Evolutionary conservation across 2,329 filamentous ascomycete species (phyloP), one percentile per base, ranked within the genome.

Genomic region (Diaporthe aspalathi): DNA sequence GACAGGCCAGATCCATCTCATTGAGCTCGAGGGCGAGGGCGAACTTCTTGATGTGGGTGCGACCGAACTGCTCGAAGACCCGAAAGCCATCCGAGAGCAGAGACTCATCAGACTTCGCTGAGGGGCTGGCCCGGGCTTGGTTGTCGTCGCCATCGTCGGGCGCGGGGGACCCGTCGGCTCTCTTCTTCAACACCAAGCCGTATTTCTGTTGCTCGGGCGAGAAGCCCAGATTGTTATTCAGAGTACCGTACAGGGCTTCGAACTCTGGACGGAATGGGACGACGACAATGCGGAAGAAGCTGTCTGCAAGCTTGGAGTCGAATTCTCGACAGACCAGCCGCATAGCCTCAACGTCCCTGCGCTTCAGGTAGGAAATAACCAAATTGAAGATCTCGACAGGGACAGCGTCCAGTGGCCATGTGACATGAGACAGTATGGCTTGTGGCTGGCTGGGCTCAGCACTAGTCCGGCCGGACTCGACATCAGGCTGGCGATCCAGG

Each of bases 11-110:
- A 17, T 80, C 81, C 49, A 80, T 79, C 76, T 92, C 88, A 69
- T 88, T 86, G n/a, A 93, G 84, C 76, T 93, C 91, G 73, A 93
- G 89, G 29, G 89, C 90, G 77, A 94, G 87, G 6, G 90, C 91
- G 76, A 92, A 92, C 67, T 86, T 86, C 35, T 83, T 81, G 70
- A 93, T 91, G 68, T 89, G 85, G 38, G 82, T 81, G 17, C 47
- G 69, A 14, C 89, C 89, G 78, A 92, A 91, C 20, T 86, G 85
- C 74, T 88, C 80, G 74, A 92, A 91, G 40, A 92, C 86, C 72
- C 87, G 84, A 77, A 91, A 86, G 43, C 89, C 89, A 70, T 85
- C 85, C 75, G 79, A 79, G 32, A 83, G 78, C 45, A 82, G 75
- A 32, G 22, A 79, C 63, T 68, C 62, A 17, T 66, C 78, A 71